These are phyloP conservation scores for Botrytis fabae DNA, from an alignment of 2,329 filamentous ascomycete species.

Conservation along the genomic window DNA sequence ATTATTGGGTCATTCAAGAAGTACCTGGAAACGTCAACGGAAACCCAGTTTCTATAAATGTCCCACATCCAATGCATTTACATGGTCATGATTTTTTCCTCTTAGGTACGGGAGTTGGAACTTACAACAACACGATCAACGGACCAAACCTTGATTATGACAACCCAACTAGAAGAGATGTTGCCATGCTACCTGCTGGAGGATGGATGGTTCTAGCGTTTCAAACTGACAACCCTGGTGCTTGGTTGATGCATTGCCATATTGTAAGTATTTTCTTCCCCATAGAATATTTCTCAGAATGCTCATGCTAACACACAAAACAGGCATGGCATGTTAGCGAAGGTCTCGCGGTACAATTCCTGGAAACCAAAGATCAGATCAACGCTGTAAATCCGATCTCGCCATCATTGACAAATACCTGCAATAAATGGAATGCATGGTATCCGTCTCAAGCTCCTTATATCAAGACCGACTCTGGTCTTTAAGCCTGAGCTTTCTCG, in stretches of 20 bases:
- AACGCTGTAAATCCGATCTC: constrained; percentile 23
- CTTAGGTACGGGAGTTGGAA: constrained; percentile 38
- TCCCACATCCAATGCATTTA: constrained; percentile 47
- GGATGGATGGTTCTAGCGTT: constrained; percentile 31
- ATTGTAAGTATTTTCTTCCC: constrained; percentile 17
- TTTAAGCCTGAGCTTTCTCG: constrained; percentile 21
- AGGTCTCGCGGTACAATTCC: constrained; percentile 21
- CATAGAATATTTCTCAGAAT: background rate
- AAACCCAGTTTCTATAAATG: constrained; percentile 3
- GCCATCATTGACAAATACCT: constrained; percentile 29
- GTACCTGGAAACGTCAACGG: constrained; percentile 6
- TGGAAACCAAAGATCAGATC: constrained; percentile 14
- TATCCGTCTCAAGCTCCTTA: constrained; percentile 25
- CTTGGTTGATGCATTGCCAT: constrained; percentile 36
- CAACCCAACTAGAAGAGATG: constrained; percentile 53
- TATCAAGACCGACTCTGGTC: constrained; percentile 36
- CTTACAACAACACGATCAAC: constrained; percentile 18
- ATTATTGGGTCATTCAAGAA: constrained; percentile 28
- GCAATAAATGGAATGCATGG: constrained; percentile 33
- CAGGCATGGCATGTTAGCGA: constrained; percentile 21
- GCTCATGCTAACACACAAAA: background rate
- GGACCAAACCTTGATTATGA: constrained; percentile 25
- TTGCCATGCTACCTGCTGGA: constrained; percentile 45
- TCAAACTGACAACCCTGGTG: constrained; percentile 42
- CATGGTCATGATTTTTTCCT: constrained; percentile 49